phyloP scores from a whole-genome alignment of 1,284 basidiomycete genomes.

The Ganoderma meredithae region DNA sequence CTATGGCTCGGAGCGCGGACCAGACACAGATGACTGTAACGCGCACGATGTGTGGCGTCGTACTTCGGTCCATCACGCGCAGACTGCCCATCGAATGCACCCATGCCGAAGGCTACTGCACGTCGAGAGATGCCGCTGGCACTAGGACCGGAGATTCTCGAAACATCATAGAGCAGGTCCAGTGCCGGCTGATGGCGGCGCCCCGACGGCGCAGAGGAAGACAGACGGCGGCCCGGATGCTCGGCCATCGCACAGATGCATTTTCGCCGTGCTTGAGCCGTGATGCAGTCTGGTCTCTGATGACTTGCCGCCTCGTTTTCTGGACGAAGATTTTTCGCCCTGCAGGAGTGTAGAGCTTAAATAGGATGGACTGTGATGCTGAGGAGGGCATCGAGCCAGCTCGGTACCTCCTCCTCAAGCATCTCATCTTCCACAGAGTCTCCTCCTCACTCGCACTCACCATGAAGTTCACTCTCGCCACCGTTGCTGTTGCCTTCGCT shows the following conservation, averaged over 20 bases:
- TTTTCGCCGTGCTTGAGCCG: too few relatives aligned
- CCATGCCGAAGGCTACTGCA: background rate
- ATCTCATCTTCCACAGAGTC: background rate
- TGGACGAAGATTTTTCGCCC: background rate
- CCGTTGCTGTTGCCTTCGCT: slow-evolving; percentile 36
- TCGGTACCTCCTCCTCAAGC: background rate
- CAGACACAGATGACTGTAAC: background rate
- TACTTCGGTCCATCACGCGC: background rate
- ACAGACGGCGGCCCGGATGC: background rate
- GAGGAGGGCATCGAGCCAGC: background rate
- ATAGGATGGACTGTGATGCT: background rate
- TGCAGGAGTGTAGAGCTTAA: background rate
- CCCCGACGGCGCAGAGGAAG: background rate
- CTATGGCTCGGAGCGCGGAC: background rate
- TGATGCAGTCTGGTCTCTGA: background rate
- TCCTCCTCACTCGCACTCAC: slow-evolving; percentile 28
- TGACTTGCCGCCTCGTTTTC: background rate
- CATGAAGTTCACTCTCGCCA: slow-evolving; percentile 44
- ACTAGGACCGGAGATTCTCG: background rate
- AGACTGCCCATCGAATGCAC: background rate
- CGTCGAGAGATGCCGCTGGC: background rate
- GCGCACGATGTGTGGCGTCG: too few relatives aligned
- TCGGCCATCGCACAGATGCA: background rate
- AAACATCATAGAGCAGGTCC: background rate
- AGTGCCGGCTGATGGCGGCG: background rate